Conservation (phyloP, 2,329 filamentous ascomycete species). For the Trichoderma aggressivum region DNA sequence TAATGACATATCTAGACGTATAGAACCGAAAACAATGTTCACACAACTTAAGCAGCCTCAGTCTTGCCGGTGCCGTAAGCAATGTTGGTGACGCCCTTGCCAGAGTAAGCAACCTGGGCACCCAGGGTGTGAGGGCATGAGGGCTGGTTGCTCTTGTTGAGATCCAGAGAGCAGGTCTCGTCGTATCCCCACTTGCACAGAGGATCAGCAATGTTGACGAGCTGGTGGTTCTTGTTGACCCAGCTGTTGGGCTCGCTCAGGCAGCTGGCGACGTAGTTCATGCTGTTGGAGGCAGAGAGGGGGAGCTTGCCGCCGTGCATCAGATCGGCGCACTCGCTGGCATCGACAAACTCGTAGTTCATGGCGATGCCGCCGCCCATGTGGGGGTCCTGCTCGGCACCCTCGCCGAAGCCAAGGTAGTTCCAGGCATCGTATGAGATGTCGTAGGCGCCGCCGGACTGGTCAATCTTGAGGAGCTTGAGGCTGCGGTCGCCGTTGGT, state of each 20-base stretch:
- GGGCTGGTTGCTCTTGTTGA: slow-evolving; percentile 50
- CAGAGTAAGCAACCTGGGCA: slow-evolving; percentile 22
- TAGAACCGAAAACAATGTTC: neutral
- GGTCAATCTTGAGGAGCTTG: slow-evolving; percentile 57
- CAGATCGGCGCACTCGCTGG: slow-evolving; percentile 48
- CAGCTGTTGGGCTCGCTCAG: slow-evolving; percentile 47
- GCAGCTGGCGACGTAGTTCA: slow-evolving; percentile 52
- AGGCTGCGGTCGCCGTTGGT: slow-evolving; percentile 47
- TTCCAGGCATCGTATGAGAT: slow-evolving; percentile 61
- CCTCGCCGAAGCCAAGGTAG: slow-evolving; percentile 51
- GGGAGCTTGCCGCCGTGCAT: slow-evolving; percentile 51
- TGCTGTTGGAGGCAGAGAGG: slow-evolving; percentile 55
- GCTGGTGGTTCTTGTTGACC: slow-evolving; percentile 50
- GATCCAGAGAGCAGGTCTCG: slow-evolving; percentile 48
- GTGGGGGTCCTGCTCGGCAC: slow-evolving; percentile 45
- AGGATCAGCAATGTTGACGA: slow-evolving; percentile 53
- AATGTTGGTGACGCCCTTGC: slow-evolving; percentile 49
- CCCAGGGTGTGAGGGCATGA: slow-evolving; percentile 47
- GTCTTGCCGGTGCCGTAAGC: slow-evolving; percentile 47
- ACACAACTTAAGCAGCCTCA: slow-evolving; percentile 16
- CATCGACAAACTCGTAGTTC: slow-evolving; percentile 47
- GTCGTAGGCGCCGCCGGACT: slow-evolving; percentile 54
- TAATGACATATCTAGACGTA: slow-evolving; percentile 13
- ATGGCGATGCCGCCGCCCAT: slow-evolving; percentile 51
- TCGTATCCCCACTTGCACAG: slow-evolving; percentile 49